Evolutionary conservation across 2,329 filamentous ascomycete species (phyloP).

Genomic region (Phialophora expanda): DNA sequence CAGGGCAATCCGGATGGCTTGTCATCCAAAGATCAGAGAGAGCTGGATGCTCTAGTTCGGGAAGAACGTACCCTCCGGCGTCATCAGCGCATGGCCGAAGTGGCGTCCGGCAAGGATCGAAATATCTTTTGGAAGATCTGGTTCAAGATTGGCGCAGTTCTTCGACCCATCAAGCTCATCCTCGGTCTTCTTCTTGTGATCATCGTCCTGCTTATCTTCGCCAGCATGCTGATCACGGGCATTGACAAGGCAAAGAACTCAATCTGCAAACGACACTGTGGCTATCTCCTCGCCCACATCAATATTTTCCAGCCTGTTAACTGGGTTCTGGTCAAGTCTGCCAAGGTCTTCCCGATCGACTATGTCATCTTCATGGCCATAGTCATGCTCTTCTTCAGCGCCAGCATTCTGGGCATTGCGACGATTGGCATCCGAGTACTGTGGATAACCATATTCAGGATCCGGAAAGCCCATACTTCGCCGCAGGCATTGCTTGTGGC

Average conservation of each 20-base stretch:
- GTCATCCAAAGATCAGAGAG: slow-evolving; percentile 82
- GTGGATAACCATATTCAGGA: slow-evolving; percentile 91
- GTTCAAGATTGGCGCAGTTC: slow-evolving; percentile 79
- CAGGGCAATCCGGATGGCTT: slow-evolving; percentile 75
- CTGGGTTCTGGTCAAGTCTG: slow-evolving; percentile 80
- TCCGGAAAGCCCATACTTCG: slow-evolving; percentile 84
- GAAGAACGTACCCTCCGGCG: slow-evolving; percentile 92
- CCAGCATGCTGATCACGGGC: slow-evolving; percentile 91
- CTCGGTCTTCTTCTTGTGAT: slow-evolving; percentile 79
- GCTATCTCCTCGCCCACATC: slow-evolving; percentile 85
- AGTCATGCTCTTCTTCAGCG: slow-evolving; percentile 84
- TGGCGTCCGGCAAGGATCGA: slow-evolving; percentile 71
- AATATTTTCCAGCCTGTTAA: slow-evolving; percentile 96
- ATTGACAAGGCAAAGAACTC: slow-evolving; percentile 98
- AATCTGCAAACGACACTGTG: slow-evolving; percentile 85
- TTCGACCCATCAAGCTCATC: slow-evolving; percentile 86
- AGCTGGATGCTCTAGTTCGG: slow-evolving; percentile 82
- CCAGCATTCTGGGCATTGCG: slow-evolving; percentile 84
- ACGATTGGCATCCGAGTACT: slow-evolving; percentile 92
- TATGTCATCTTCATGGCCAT: slow-evolving; percentile 87
- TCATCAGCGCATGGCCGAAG: slow-evolving; percentile 83
- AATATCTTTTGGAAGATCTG: slow-evolving; percentile 68
- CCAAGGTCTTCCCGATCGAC: slow-evolving; percentile 86
- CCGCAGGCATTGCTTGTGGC: slow-evolving; percentile 91
- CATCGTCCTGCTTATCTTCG: slow-evolving; percentile 76